Evolutionary conservation across 129 eudicot genomes (phyloP), one percentile per base, ranked within the genome.

Genomic region (Pittosporum tobira): DNA sequence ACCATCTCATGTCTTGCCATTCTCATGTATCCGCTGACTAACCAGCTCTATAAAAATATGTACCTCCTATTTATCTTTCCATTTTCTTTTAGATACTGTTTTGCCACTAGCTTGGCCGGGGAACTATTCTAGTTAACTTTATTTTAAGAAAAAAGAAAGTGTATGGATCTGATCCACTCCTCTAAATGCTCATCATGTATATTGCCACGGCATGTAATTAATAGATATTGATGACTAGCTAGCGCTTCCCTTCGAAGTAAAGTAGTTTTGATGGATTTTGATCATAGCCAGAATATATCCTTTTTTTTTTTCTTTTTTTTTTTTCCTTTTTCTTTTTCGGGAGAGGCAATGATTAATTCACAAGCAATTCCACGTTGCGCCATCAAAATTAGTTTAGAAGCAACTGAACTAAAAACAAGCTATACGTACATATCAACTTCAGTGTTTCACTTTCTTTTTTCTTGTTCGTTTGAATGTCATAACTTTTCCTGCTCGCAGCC

Each of bases 171-270:
- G 48, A 44, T 44, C 40, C 48, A 44, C 19, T 2, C 1, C 20
- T 13, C n/a, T 44, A 19, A 44, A 19, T 13, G 48, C 48, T 6
- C 20, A 13, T n/a, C n/a, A n/a, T n/a, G n/a, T n/a, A n/a, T 14
- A 13, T 0, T 12, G 48, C 48, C 20, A n/a, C 13, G 48, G 3
- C 20, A 13, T n/a, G 48, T 44, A 34, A 1, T 34, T 2, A 0
- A 8, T 34, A 34, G 13, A 44, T 16, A 47, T 1, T 3, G 51
- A 18, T 9, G 51, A 47, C 25, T 20, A 36, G 0, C 42, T 20
- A 1, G 9, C 11, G 25, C 42, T 55, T 71, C 66, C 67, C 81
- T 76, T 71, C 64, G 2, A 76, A 76, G 77, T 72, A 76, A 76
- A 59, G 81, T 71, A 56, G 71, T 71, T 48, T 45, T 69, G 67